Percentiles rank a stretch among this genome's conserved stretches.
Evolutionary conservation across 768 basidiomycete species (phyloP).

Genomic region (Leccinum obscurum): DNA sequence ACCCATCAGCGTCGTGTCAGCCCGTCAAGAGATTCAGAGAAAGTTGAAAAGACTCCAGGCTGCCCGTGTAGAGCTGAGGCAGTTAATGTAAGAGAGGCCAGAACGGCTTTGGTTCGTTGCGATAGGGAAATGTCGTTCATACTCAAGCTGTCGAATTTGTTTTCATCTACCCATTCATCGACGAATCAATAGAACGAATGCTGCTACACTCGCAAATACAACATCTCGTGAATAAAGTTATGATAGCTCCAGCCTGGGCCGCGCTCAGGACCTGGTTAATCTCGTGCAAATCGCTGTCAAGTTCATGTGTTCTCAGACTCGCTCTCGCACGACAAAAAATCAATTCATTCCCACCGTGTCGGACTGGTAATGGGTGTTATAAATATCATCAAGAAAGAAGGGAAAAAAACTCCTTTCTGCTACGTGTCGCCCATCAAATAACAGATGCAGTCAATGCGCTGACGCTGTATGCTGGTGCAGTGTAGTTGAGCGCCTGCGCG

Average conservation of each 20-base stretch:
- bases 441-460: constrained; percentile 24
- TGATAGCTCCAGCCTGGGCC: no score
- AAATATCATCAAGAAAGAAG: background rate
- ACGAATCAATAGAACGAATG: background rate
- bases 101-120: background rate
- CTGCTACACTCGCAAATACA: background rate
- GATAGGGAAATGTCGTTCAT: background rate
- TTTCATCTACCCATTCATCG: background rate
- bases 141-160: background rate
- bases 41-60: constrained; percentile 50
- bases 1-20: constrained; percentile 41
- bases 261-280: no score
- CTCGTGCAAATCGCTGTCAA: background rate
- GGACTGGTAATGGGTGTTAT: background rate
- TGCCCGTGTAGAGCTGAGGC: constrained; percentile 42
- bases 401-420: background rate
- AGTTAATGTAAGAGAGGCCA: constrained; percentile 14
- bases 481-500: constrained; percentile 49
- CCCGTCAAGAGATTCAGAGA: constrained; percentile 49
- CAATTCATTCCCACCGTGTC: background rate
- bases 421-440: background rate
- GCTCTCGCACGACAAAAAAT: background rate
- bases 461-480: constrained; percentile 46
- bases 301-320: background rate
- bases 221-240: background rate